These are phyloP conservation scores for Nemania sp. DNA, from an alignment of 2,329 filamentous ascomycete species.

Conservation along the genomic window DNA sequence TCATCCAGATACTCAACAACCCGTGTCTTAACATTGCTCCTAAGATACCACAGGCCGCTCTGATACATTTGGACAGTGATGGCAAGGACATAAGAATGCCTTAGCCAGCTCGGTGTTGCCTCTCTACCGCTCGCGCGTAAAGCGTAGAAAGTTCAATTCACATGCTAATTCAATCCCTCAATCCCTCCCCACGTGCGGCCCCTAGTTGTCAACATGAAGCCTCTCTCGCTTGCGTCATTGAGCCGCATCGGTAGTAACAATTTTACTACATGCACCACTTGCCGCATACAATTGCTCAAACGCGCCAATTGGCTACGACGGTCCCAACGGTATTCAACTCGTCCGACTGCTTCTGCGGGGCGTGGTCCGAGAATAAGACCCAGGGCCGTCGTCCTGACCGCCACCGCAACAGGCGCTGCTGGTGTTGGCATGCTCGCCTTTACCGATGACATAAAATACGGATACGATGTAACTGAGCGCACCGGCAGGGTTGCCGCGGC, in stretches of 20 bases:
- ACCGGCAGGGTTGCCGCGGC: constrained; percentile 77
- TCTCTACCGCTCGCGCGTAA: constrained; percentile 2
- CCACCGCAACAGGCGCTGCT: constrained; percentile 54
- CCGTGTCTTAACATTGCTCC: constrained; percentile 14
- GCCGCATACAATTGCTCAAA: constrained; percentile 45
- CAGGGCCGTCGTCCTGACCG: constrained; percentile 47
- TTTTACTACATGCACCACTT: constrained; percentile 52
- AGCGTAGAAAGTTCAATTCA: background rate
- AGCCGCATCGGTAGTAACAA: constrained; percentile 44
- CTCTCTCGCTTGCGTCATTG: constrained; percentile 42
- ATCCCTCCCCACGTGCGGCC: constrained; percentile 26
- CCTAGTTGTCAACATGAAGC: constrained; percentile 45
- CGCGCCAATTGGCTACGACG: constrained; percentile 37
- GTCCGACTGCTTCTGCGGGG: constrained; percentile 30
- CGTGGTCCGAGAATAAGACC: constrained; percentile 28
- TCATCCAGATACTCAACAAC: constrained; percentile 10
- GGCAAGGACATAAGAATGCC: constrained; percentile 11
- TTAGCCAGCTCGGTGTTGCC: constrained; percentile 25
- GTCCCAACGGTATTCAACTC: constrained; percentile 32
- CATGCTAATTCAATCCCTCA: constrained; percentile 10
- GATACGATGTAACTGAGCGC: constrained; percentile 74
- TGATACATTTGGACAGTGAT: background rate
- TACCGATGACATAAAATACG: constrained; percentile 72
- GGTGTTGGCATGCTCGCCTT: constrained; percentile 57
- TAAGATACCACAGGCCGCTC: background rate